These are phyloP conservation scores for Sphagnum contortum DNA, from an alignment of 225 moss, liverwort and hornwort genomes.

Conservation along the genomic window DNA sequence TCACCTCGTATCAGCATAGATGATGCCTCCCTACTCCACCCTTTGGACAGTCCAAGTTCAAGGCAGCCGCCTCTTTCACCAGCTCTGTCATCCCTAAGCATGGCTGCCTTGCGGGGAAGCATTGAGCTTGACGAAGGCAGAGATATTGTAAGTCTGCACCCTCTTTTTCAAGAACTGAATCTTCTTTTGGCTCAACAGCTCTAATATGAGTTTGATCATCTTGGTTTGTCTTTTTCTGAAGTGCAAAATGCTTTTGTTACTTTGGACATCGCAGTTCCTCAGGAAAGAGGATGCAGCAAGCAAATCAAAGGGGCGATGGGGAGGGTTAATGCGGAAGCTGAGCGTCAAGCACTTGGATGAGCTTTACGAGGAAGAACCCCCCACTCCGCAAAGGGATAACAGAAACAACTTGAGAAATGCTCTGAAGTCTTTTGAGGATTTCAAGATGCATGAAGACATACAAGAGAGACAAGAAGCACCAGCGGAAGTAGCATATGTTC, in stretches of 20 bases:
- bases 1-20: conserved; percentile 13
- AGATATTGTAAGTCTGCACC: conserved; percentile 16
- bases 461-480: not conserved
- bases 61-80: conserved; percentile 50
- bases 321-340: conserved; percentile 45
- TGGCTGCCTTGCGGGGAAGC: conserved; percentile 55
- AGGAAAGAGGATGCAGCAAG: conserved; percentile 30
- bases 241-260: too few relatives aligned
- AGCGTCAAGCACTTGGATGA: conserved; percentile 40
- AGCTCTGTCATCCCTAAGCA: conserved; percentile 39
- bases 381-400: conserved; percentile 30
- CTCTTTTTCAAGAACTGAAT: not conserved
- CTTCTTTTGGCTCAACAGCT: too few relatives aligned
- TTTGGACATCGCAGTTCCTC: conserved; percentile 8
- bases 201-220: too few relatives aligned
- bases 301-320: conserved; percentile 34
- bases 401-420: conserved; percentile 40
- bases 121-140: conserved; percentile 44
- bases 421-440: conserved; percentile 44
- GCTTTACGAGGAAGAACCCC: conserved; percentile 6
- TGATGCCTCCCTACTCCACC: conserved; percentile 14
- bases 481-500: too few relatives aligned
- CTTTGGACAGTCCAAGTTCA: conserved; percentile 13
- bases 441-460: conserved; percentile 30
- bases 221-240: too few relatives aligned